phyloP scores from a whole-genome alignment of 2,329 filamentous ascomycete genomes.

The Cytospora paraplurivora region DNA sequence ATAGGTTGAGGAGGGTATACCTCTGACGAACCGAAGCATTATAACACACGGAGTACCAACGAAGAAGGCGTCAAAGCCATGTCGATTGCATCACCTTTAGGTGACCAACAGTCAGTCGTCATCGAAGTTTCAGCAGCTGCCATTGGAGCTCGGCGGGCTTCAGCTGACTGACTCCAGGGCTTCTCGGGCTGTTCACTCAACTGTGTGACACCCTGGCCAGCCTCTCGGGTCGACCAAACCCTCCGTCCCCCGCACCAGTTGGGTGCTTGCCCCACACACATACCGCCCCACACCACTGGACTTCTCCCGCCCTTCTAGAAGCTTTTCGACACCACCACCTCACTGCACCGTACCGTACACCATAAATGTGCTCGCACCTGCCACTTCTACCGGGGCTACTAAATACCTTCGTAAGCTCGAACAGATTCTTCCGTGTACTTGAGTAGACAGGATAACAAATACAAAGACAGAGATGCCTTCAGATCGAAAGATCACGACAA shows the following conservation, averaged over 20 bases:
- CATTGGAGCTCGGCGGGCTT: background rate
- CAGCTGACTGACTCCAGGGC: background rate
- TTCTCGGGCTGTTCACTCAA: background rate
- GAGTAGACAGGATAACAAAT: no score
- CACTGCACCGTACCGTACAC: background rate
- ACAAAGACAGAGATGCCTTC: background rate
- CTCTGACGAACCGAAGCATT: no score
- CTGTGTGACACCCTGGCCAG: no score
- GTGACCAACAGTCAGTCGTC: background rate
- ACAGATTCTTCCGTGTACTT: no score
- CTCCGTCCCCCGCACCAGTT: background rate
- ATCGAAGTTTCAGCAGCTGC: background rate
- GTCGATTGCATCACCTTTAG: background rate
- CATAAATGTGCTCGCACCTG: no score
- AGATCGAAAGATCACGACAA: constrained; percentile 3
- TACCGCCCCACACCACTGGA: background rate
- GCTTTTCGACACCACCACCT: background rate
- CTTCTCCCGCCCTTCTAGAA: background rate
- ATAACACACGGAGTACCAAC: background rate
- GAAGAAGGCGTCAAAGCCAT: background rate
- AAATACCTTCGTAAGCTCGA: no score
- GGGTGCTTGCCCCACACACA: background rate
- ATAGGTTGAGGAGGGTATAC: background rate
- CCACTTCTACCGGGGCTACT: no score
- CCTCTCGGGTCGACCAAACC: background rate